Base-by-base conservation (phyloP, 108 stramenopile genomes). In the Aurantiochytrium sp. region DNA sequence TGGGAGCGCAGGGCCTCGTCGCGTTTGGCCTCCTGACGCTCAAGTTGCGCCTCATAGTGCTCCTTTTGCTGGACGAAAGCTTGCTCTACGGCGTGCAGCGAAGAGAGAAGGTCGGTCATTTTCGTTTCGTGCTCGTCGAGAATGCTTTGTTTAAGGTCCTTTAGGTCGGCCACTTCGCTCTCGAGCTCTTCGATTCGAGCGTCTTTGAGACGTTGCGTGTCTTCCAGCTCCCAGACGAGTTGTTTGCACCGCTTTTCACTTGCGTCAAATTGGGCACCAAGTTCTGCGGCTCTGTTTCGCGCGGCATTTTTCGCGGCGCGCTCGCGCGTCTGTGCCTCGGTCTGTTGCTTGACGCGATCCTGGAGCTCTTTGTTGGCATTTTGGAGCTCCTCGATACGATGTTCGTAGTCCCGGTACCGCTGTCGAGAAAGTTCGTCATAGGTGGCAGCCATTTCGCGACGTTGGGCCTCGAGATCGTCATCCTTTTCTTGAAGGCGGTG, bases 21-120 rank as follows among this genome's bases (percentile, higher is more conserved):
- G 6, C 6, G 76, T 45, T 83, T 53, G 16, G 44, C 43, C 14
- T 10, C 28, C 3, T 53, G 43, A 2, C 16, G 49, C 51, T 47
- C 14, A 12, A 83, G n/a, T 12, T 53, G 76, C 10, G 45, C n/a
- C 76, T 83, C 76, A 23, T 83, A 83, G 25, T 83, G 49, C 25
- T 83, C 88, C 72, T 72, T 91, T 60, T 90, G 91, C 88, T 88
- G 90, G 71, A 90, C 91, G 72, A 90, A 91, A 10, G 91, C 90
- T 25, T 76, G 44, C 51, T 91, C 91, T 5, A 91, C 88, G 10
- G 90, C 88, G 72, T 91, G 91, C 43, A 91, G 88, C 5, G 90
- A 88, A 21, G 53, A 53, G 89, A 91, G 25, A 49, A 91, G 64
- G 88, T 91, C 90, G 25, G 87, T 64, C 55, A 91, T 47, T 44